These are phyloP conservation scores for Microthlaspi erraticum DNA, from an alignment of 345 rosid genomes.

Conservation along the genomic window DNA sequence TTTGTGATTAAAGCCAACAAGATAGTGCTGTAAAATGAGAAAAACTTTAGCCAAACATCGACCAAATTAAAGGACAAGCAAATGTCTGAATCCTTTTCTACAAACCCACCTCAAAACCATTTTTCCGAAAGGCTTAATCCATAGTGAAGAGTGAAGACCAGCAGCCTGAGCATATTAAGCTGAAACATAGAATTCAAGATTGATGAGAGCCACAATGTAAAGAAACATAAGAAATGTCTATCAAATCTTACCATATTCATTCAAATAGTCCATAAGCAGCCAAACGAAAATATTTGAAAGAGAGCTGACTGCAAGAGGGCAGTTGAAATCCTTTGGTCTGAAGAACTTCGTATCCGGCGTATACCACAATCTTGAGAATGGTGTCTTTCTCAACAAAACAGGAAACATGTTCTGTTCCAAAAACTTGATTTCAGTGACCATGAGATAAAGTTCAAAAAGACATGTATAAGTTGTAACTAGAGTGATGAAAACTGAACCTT, in stretches of 20 bases:
- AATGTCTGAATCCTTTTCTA: not conserved
- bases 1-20: slow-evolving; percentile 87
- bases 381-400: slow-evolving; percentile 62
- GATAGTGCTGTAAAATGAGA: slow-evolving; percentile 56
- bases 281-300: slow-evolving; percentile 63
- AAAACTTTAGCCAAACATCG: slow-evolving; percentile 18
- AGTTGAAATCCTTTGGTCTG: slow-evolving; percentile 76
- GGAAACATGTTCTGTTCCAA: slow-evolving; percentile 63
- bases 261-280: slow-evolving; percentile 78
- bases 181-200: slow-evolving; percentile 48
- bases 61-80: not conserved
- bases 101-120: slow-evolving; percentile 71
- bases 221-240: no score
- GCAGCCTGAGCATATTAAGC: slow-evolving; percentile 88
- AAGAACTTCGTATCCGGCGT: slow-evolving; percentile 76
- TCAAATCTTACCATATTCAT: slow-evolving; percentile 63
- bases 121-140: slow-evolving; percentile 45
- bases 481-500: slow-evolving; percentile 53
- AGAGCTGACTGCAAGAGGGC: slow-evolving; percentile 67
- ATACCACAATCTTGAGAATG: slow-evolving; percentile 72
- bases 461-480: slow-evolving; percentile 6
- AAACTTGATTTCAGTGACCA: slow-evolving; percentile 3
- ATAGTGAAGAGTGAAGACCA: slow-evolving; percentile 74
- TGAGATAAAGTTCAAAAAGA: slow-evolving; percentile 22
- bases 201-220: not conserved